Evolutionary conservation across 805 yeast species (phyloP), one percentile per base, ranked within the genome.

Genomic region (Cyberlindnera euphorbiiphila): DNA sequence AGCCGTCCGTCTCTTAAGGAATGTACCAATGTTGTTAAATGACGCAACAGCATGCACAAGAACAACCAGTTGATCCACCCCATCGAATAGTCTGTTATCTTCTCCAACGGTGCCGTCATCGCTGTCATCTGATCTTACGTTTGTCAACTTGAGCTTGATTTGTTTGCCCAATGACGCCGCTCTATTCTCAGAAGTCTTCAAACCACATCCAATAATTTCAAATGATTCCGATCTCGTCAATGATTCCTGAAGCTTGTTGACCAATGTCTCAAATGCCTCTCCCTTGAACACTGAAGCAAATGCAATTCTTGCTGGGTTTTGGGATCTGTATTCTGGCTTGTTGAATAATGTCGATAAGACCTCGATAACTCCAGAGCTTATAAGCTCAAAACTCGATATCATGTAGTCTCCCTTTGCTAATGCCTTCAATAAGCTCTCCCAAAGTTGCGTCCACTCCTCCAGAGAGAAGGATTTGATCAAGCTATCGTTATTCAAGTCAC

Each of bases 341-440:
- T 43, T 33, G 32, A 77, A 72, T 3, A 68, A 37, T 2, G 39
- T 17, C 4, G 65, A 49, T 20, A 82, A 54, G 1, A 66, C 50
- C 6, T 66, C 64, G 7, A 82, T 67, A 6, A 85, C 56, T 0
- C 88, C 88, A 2, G 88, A 82, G 3, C 82, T 71, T 6, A 79
- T 68, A 23, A 88, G 63, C 54, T 87, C 95, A 61, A 78, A 85
- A 41, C 89, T 80, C 0, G 95, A 85, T 5, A 83, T 62, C 6
- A 49, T 45, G 26, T 45, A 52, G 8, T 42, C 37, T 1, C 54
- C 53, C 14, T 45, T 47, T 12, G 66, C 63, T 18, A 73, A 49
- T 1, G 65, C 54, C 5, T 43, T 36, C 10, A 58, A 59, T 5
- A 78, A 56, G 29, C 55, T 51, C 3, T 51, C 29, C 78, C 80